These are phyloP conservation scores for Juncus inflexus DNA, from an alignment of 176 grass and related monocot species.

Conservation along the genomic window DNA sequence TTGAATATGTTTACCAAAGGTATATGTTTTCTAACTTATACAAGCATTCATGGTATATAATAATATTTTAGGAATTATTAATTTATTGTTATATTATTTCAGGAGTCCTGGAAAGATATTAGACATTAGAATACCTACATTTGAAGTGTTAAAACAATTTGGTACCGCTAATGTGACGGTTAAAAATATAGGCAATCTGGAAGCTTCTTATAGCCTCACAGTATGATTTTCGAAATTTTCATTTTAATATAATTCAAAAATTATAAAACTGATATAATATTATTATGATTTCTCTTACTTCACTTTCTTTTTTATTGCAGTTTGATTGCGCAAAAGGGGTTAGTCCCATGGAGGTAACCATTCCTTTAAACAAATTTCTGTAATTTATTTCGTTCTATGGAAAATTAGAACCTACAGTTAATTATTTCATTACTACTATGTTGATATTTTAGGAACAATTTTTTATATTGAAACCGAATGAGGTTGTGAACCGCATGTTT, in stretches of 20 bases:
- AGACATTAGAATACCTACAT: conserved; percentile 48
- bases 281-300: conserved; percentile 1
- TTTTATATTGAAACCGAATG: conserved; percentile 76
- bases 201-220: conserved; percentile 90
- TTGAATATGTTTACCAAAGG: conserved; percentile 26
- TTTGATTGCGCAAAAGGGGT: conserved; percentile 63
- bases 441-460: conserved; percentile 66
- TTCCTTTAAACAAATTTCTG: neutral
- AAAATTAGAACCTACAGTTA: no score
- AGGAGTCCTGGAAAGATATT: conserved; percentile 87
- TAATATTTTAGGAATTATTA: no score
- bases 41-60: no score
- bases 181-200: conserved; percentile 73
- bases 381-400: no score
- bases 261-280: no score
- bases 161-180: conserved; percentile 52
- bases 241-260: no score
- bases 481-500: conserved; percentile 41
- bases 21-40: no score
- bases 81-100: conserved; percentile 14
- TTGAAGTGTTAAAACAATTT: conserved; percentile 83
- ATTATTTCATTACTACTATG: neutral
- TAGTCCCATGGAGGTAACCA: conserved; percentile 64
- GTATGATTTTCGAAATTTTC: conserved; percentile 21
- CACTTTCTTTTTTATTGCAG: conserved; percentile 45